phyloP scores from a whole-genome alignment of 306 rosid genomes.

The Senna siamea region DNA sequence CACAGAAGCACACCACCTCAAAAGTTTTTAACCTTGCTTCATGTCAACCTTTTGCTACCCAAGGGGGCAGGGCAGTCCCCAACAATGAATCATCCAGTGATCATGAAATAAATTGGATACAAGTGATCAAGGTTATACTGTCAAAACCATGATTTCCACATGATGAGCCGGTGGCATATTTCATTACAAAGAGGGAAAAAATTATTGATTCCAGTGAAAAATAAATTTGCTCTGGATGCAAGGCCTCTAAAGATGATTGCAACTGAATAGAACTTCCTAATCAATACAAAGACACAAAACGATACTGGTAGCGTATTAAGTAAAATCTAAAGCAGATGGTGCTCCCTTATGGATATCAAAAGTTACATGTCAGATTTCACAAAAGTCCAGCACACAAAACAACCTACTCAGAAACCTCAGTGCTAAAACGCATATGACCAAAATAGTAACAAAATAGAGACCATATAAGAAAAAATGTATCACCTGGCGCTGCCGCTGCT shows the following conservation, averaged over 20 bases:
- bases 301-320: too few relatives aligned
- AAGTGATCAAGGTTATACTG: background rate
- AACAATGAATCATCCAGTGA: background rate
- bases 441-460: background rate
- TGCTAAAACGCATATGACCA: constrained; percentile 17
- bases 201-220: too few relatives aligned
- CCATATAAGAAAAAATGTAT: background rate
- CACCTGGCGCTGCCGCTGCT: constrained; percentile 97
- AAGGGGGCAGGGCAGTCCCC: background rate
- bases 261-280: too few relatives aligned
- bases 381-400: constrained; percentile 1
- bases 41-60: background rate
- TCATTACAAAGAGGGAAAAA: too few relatives aligned
- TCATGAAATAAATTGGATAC: background rate
- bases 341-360: background rate
- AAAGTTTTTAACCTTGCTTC: background rate
- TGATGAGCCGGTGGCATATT: too few relatives aligned
- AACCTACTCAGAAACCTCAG: background rate
- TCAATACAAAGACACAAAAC: too few relatives aligned
- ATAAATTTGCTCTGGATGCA: too few relatives aligned
- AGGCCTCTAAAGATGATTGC: too few relatives aligned
- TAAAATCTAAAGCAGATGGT: background rate
- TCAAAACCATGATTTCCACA: background rate
- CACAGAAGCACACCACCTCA: background rate
- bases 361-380: background rate